These are phyloP conservation scores for Umbelopsis isabellina DNA, from an alignment of 192 early-diverging fungal species.

Conservation along the genomic window DNA sequence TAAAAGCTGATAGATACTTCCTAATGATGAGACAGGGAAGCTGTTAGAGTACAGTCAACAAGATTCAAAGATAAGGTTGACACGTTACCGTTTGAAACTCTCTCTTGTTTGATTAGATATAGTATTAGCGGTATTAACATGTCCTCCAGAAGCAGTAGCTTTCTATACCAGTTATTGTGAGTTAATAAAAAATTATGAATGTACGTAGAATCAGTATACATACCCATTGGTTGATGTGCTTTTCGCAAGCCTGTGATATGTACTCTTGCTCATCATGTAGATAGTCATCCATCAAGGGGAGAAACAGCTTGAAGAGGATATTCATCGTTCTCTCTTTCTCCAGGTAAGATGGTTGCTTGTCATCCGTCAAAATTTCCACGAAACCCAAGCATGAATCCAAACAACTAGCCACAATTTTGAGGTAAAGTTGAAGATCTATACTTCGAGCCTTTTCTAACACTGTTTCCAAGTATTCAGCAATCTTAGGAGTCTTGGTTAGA, in stretches of 20 bases:
- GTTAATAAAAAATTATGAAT: too few species aligned
- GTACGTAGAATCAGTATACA: not conserved
- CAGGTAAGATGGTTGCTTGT: constrained; percentile 43
- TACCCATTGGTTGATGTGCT: constrained; percentile 71
- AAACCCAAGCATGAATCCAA: constrained; percentile 66
- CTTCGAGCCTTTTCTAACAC: constrained; percentile 65
- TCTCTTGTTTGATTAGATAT: constrained; percentile 40
- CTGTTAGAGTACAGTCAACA: not conserved
- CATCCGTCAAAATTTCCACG: constrained; percentile 46
- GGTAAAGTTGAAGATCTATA: constrained; percentile 62
- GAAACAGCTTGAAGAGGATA: constrained; percentile 61
- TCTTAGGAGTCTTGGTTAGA: constrained; percentile 30
- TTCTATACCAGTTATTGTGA: not conserved
- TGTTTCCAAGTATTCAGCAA: constrained; percentile 73
- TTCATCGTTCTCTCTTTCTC: constrained; percentile 55
- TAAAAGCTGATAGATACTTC: constrained; percentile 57
- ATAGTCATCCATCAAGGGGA: constrained; percentile 69
- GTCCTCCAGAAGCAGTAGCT: not conserved
- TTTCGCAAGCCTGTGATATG: constrained; percentile 57
- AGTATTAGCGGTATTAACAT: not conserved
- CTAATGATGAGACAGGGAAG: constrained; percentile 10
- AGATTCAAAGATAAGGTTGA: not conserved
- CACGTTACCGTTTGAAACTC: constrained; percentile 37
- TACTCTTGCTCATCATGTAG: constrained; percentile 68
- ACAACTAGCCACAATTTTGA: constrained; percentile 67